A percentile compares a stretch with the other conserved stretches of the same genome.
Conservation (phyloP, 2,329 filamentous ascomycete species). For the Fusarium beomiforme region DNA sequence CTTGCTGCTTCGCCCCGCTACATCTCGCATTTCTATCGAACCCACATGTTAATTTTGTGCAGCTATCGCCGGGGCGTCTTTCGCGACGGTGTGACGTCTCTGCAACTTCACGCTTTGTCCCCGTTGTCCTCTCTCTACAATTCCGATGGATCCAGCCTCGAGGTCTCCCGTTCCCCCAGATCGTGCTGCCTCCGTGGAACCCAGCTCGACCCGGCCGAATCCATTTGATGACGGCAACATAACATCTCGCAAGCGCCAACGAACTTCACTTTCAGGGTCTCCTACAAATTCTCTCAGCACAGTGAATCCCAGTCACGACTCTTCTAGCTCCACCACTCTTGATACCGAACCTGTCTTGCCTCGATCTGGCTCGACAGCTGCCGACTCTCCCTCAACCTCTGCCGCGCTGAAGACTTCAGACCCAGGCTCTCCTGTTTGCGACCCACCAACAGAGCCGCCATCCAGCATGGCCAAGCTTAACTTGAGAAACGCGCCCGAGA, state of each 20-base stretch:
- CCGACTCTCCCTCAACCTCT: conserved; percentile 53
- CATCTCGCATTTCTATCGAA: conserved; percentile 45
- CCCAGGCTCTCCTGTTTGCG: conserved; percentile 44
- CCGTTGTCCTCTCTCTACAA: conserved; percentile 48
- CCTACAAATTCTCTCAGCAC: conserved; percentile 63
- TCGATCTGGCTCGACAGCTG: conserved; percentile 34
- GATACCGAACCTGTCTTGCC: conserved; percentile 44
- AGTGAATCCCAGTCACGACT: conserved; percentile 46
- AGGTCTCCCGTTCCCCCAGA: conserved; percentile 62
- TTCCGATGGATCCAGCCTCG: conserved; percentile 65
- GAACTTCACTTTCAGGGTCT: conserved; percentile 67
- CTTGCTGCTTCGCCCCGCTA: conserved; percentile 32
- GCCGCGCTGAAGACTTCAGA: conserved; percentile 58
- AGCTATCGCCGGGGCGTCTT: conserved; percentile 64
- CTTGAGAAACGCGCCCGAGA: conserved; percentile 58
- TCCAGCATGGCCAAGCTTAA: conserved; percentile 71
- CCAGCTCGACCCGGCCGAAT: conserved; percentile 70
- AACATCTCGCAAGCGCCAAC: conserved; percentile 69
- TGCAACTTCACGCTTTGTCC: conserved; percentile 57
- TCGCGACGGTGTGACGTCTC: conserved; percentile 62
- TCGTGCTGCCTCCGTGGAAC: conserved; percentile 70
- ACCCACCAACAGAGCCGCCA: conserved; percentile 49
- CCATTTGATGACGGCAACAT: conserved; percentile 69
- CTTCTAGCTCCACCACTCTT: conserved; percentile 47
- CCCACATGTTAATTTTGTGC: conserved; percentile 67